Evolutionary conservation across 2,329 filamentous ascomycete genomes (phyloP).

Genomic region (Paraconiothyrium brasiliense): DNA sequence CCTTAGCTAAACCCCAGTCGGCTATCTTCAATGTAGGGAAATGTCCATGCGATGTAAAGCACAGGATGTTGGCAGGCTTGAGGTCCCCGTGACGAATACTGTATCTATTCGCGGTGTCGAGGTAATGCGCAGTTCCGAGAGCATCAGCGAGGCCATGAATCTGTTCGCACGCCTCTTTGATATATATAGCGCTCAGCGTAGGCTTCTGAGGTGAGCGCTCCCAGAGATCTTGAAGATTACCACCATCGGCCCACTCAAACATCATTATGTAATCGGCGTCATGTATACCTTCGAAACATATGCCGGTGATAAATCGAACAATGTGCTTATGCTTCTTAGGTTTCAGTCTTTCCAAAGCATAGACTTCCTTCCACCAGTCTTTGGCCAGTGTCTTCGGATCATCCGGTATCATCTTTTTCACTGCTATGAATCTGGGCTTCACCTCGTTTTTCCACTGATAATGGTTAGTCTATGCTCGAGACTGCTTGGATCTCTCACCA

Average conservation of each 20-base stretch:
- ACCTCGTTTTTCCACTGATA: no score
- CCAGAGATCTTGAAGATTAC: neutral
- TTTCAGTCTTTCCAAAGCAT: no score
- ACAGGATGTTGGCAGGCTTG: neutral
- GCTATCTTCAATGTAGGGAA: neutral
- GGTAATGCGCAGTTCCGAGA: neutral
- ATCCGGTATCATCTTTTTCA: no score
- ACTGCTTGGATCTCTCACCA: no score
- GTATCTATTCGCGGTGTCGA: neutral
- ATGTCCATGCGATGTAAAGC: neutral
- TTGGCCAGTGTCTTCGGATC: no score
- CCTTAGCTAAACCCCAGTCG: neutral
- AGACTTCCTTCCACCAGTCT: no score
- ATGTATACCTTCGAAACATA: no score
- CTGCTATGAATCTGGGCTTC: no score
- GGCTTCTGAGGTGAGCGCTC: neutral
- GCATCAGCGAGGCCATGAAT: neutral
- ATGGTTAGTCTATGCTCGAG: no score
- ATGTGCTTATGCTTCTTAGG: no score
- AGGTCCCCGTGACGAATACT: neutral
- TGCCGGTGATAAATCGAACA: no score
- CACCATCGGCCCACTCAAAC: neutral
- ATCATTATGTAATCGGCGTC: neutral
- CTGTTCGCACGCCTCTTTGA: neutral
- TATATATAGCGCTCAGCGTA: neutral